These are phyloP conservation scores for Cupressus sempervirens DNA, from an alignment of 75 land plant genomes.

Conservation along the genomic window DNA sequence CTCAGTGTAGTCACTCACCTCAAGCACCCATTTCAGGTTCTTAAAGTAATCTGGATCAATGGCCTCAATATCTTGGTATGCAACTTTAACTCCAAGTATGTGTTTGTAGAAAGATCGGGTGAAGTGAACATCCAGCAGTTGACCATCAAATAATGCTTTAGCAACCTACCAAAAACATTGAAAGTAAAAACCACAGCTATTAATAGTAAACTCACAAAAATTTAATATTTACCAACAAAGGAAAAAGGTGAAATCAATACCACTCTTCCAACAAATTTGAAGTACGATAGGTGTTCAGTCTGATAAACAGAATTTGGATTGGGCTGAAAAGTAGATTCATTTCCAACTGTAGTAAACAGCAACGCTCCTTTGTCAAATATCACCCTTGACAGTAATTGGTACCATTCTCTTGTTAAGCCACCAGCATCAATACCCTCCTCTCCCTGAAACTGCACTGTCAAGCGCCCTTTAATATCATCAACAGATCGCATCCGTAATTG, in stretches of 20 bases:
- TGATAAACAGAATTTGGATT: conserved; percentile 83
- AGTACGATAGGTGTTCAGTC: conserved; percentile 78
- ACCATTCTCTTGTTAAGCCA: conserved; percentile 86
- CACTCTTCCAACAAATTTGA: conserved; percentile 85
- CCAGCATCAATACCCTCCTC: conserved; percentile 89
- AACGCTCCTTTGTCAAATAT: conserved; percentile 83
- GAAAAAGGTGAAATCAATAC: conserved; percentile 24
- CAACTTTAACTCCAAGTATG: conserved; percentile 71
- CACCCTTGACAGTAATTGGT: conserved; percentile 68
- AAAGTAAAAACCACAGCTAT: not conserved
- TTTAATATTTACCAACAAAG: not conserved
- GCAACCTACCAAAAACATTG: conserved; percentile 42
- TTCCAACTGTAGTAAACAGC: conserved; percentile 78
- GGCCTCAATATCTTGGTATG: conserved; percentile 86
- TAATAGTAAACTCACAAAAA: not conserved
- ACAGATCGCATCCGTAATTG: conserved; percentile 62
- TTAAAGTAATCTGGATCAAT: conserved; percentile 76
- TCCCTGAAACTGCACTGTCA: conserved; percentile 81
- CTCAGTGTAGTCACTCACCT: conserved; percentile 31
- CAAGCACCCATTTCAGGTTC: conserved; percentile 78
- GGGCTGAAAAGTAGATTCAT: conserved; percentile 71
- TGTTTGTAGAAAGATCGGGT: conserved; percentile 86
- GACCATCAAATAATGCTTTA: conserved; percentile 86
- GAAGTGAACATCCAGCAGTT: conserved; percentile 73
- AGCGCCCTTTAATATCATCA: conserved; percentile 65